These are phyloP conservation scores for Raphanus raphanistrum DNA, from an alignment of 345 rosid species.

Conservation along the genomic window DNA sequence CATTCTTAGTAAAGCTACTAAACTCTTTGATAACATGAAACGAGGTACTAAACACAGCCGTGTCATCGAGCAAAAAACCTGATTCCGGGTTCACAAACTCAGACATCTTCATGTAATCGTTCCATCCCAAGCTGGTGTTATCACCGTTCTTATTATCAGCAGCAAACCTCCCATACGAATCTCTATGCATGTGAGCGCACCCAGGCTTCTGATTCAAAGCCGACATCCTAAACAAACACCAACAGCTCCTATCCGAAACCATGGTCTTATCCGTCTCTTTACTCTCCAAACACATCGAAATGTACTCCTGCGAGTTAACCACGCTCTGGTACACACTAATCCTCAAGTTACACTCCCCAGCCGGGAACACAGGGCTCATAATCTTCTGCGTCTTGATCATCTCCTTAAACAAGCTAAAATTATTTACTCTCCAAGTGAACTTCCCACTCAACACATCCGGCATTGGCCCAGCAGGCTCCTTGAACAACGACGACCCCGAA, in stretches of 20 bases:
- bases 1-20: slow-evolving; percentile 70
- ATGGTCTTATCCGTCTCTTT: slow-evolving; percentile 79
- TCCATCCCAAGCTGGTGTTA: slow-evolving; percentile 97
- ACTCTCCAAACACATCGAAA: slow-evolving; percentile 98
- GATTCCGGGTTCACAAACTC: slow-evolving; percentile 75
- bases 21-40: slow-evolving; percentile 93
- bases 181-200: slow-evolving; percentile 85
- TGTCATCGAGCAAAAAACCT: slow-evolving; percentile 82
- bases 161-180: slow-evolving; percentile 89
- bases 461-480: slow-evolving; percentile 57
- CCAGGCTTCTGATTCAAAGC: slow-evolving; percentile 91
- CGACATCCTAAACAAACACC: slow-evolving; percentile 99
- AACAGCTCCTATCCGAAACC: slow-evolving; percentile 80
- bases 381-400: slow-evolving; percentile 98
- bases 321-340: slow-evolving; percentile 92
- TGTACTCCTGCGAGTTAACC: slow-evolving; percentile 73
- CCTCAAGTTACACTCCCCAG: slow-evolving; percentile 93
- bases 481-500: slow-evolving; percentile 36
- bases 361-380: slow-evolving; percentile 97
- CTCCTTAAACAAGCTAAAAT: slow-evolving; percentile 90
- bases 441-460: slow-evolving; percentile 91
- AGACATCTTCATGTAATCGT: slow-evolving; percentile 90
- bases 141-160: slow-evolving; percentile 95
- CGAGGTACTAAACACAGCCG: slow-evolving; percentile 85
- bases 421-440: slow-evolving; percentile 96